Percentiles rank a stretch among this genome's conserved stretches.
Conservation (phyloP, 768 basidiomycete species). For the Boletellus emodensis region DNA sequence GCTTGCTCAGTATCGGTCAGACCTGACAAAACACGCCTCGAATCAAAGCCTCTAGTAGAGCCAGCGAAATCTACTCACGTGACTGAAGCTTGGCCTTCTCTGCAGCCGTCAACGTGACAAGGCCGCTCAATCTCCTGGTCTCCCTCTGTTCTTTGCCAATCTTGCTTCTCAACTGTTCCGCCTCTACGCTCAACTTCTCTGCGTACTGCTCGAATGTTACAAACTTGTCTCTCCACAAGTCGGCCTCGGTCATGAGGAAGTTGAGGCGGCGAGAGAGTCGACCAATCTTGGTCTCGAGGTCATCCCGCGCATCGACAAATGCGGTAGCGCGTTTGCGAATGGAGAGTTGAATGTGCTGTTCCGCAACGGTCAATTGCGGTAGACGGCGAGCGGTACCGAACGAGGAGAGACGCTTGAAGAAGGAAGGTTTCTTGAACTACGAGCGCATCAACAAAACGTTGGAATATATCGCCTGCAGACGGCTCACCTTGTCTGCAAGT, state of each 20-base stretch:
- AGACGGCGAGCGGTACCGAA: slow-evolving; percentile 68
- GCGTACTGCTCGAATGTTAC: slow-evolving; percentile 93
- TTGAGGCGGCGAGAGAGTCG: slow-evolving; percentile 80
- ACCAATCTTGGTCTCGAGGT: slow-evolving; percentile 91
- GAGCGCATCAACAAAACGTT: slow-evolving; percentile 3
- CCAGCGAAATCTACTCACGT: slow-evolving; percentile 47
- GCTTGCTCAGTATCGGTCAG: slow-evolving; percentile 78
- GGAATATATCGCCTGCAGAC: neutral
- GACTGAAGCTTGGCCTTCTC: slow-evolving; percentile 77
- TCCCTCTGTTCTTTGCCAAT: slow-evolving; percentile 91
- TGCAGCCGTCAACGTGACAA: slow-evolving; percentile 69
- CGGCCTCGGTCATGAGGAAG: slow-evolving; percentile 88
- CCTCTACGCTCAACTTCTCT: slow-evolving; percentile 84
- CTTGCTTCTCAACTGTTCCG: slow-evolving; percentile 77
- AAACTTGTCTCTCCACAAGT: slow-evolving; percentile 91
- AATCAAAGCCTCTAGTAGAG: slow-evolving; percentile 1
- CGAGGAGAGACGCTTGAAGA: slow-evolving; percentile 79
- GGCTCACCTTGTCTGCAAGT: slow-evolving; percentile 71
- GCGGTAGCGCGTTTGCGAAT: slow-evolving; percentile 93
- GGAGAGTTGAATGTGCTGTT: slow-evolving; percentile 81
- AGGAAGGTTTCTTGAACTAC: slow-evolving; percentile 83
- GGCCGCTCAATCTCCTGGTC: slow-evolving; percentile 77
- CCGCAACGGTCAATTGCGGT: slow-evolving; percentile 71
- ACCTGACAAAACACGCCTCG: slow-evolving; percentile 43
- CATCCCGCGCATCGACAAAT: slow-evolving; percentile 90